Percentiles rank a stretch among this genome's conserved stretches.
Evolutionary conservation across 306 rosid species (phyloP).

Genomic region (Lathyrus oleraceus): DNA sequence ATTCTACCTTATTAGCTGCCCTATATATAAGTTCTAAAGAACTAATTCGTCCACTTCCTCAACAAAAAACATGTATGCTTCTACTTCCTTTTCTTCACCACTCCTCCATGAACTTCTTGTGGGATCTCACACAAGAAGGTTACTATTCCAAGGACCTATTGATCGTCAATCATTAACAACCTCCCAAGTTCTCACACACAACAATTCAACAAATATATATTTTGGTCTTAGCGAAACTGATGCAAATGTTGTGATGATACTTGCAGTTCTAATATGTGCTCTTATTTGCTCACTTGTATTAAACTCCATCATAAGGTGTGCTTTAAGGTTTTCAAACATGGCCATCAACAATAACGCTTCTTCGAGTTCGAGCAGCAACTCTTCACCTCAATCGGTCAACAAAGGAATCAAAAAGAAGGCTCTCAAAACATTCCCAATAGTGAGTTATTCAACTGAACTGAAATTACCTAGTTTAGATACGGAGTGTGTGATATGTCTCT

Average conservation of each 20-base stretch:
- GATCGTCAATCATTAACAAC: slow-evolving; percentile 28
- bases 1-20: neutral
- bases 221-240: slow-evolving; percentile 51
- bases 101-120: slow-evolving; percentile 39
- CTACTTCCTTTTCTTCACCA: slow-evolving; percentile 40
- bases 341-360: slow-evolving; percentile 38
- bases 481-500: slow-evolving; percentile 77
- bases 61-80: slow-evolving; percentile 47
- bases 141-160: slow-evolving; percentile 51
- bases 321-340: slow-evolving; percentile 56
- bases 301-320: slow-evolving; percentile 79
- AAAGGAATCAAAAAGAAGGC: slow-evolving; percentile 74
- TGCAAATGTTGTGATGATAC: slow-evolving; percentile 84
- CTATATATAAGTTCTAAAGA: slow-evolving; percentile 28
- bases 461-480: slow-evolving; percentile 56
- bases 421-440: slow-evolving; percentile 59
- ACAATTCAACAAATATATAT: slow-evolving; percentile 25
- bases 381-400: slow-evolving; percentile 35
- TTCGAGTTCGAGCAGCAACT: neutral
- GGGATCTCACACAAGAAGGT: slow-evolving; percentile 60
- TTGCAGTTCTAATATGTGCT: slow-evolving; percentile 79
- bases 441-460: slow-evolving; percentile 56
- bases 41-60: slow-evolving; percentile 13
- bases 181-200: slow-evolving; percentile 31
- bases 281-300: slow-evolving; percentile 75